Base-by-base conservation (phyloP, 2,329 filamentous ascomycete genomes). In the Hypomyces perniciosus region DNA sequence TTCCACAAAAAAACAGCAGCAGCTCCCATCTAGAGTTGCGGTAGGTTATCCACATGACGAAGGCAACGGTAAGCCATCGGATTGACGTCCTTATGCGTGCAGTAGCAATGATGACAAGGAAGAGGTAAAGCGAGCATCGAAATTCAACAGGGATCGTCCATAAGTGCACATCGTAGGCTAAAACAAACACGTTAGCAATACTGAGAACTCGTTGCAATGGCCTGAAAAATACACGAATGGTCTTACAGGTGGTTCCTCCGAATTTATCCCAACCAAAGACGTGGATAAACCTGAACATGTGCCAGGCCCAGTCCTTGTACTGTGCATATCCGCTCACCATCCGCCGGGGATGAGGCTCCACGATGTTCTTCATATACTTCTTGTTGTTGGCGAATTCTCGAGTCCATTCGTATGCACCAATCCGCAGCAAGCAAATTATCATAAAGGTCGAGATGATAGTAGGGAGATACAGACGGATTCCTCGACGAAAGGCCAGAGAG, bases 141-240 rank as follows among this genome's bases (percentile, higher is more conserved):
- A 80, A 81, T 61, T 84, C 80, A 43, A 81, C 73, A 3, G 80
- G 80, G 40, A 84, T 83, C 5, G 81, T 83, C 80, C 80, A 84
- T 27, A 83, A 64, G 54, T 84, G 80, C 28, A 78, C 71, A 58
- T 83, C 78, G 58, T 81, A 80, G 26, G 63, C 69, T 62, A 47
- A 6, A 5, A 37, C 30, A 28, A 29, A 7, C 4, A 44, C 37
- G 56, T 67, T 42, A 67, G 60, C 33, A 52, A 29, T 10, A 6
- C 8, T 4, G 1, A 27, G 6, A 48, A 37, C 4, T 42, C 20
- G 4, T 29, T 7, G 1, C 8, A 35, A 33, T 26, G 13, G 13
- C 20, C 8, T 1, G 4, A 9, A 12, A 4, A 31, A 13, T 5
- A 8, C 12, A 6, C 4, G 34, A 27, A 30, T 38, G 6, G 12